Evolutionary conservation across 1,139 yeast genomes (phyloP).

Genomic region (Yamadazyma blattariae): DNA sequence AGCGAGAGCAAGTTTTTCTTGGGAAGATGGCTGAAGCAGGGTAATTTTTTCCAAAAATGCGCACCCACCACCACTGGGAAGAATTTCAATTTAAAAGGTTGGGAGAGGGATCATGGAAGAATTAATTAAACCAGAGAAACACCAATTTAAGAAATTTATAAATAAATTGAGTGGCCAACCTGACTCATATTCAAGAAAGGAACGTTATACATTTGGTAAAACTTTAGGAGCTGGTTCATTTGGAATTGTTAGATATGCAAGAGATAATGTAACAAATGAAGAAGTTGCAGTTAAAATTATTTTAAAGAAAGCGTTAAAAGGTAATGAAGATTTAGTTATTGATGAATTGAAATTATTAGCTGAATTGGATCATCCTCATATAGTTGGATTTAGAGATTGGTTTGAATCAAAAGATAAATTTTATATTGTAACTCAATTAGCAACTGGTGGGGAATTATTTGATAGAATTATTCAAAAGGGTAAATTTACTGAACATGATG

Average conservation of each 20-base stretch:
- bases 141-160: conserved; percentile 32
- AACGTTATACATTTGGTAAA: conserved; percentile 66
- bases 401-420: conserved; percentile 81
- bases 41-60: no score
- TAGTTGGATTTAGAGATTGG: conserved; percentile 83
- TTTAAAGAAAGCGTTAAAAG: conserved; percentile 75
- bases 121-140: conserved; percentile 9
- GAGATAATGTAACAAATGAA: conserved; percentile 54
- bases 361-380: conserved; percentile 71
- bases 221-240: conserved; percentile 91
- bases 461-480: conserved; percentile 78
- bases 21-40: no score
- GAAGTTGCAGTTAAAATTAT: conserved; percentile 87
- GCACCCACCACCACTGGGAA: no score
- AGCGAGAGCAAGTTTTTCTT: no score
- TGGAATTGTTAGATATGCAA: conserved; percentile 83
- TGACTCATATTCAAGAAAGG: conserved; percentile 59
- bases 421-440: conserved; percentile 73
- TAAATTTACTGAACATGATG: conserved; percentile 81
- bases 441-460: conserved; percentile 90
- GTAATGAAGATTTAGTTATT: conserved; percentile 66
- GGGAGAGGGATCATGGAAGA: no score
- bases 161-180: conserved; percentile 74
- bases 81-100: no score
- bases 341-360: conserved; percentile 74